Base-by-base conservation (phyloP, 2,329 filamentous ascomycete genomes). In the Davidsoniella eucalypti region DNA sequence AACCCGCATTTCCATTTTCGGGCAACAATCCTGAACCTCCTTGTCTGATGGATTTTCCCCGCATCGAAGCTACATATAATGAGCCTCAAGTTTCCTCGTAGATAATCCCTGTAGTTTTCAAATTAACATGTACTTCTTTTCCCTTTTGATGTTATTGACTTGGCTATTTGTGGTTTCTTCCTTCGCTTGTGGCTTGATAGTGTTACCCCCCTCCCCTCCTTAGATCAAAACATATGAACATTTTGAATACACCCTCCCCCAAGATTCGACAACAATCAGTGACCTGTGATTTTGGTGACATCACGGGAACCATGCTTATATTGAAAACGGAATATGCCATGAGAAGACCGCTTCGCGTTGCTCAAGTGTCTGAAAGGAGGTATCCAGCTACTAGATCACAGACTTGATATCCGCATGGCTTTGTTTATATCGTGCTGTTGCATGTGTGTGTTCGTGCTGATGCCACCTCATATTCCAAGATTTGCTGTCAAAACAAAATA, bases 11-110 rank as follows among this genome's bases (percentile, higher is more conserved):
- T 48, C 50, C 50, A 48, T 46, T 47, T 47, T 40, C 44, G 40
- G 50, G 50, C 50, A 52, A 52, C 50, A 52, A 52, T 52, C 50
- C 50, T 44, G 16, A 36, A 33, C 26, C 26, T 33, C 26, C 26
- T 33, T 9, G 26, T 33, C 14, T 6, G 44, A 48, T 17, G 16
- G 16, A 14, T 29, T 52, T 29, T 36, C 44, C 40, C 39, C 50
- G 23, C 44, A 49, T 33, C 26, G 26, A 49, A 49, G 21, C 41
- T 38, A 18, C 44, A 18, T 18, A 18, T 18, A 18, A 18, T 47
- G 50, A 47, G 44, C 50, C 44, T 48, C 44, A 52, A 43, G 21
- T 49, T 21, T 49, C 40, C 39, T 33, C 26, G 23, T 41, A 39
- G 25, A 38, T 21, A 21, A 47, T 43, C 50, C 39, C 23, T 43